phyloP scores from a whole-genome alignment of 2,329 filamentous ascomycete species.

The Fusarium heterosporum region DNA sequence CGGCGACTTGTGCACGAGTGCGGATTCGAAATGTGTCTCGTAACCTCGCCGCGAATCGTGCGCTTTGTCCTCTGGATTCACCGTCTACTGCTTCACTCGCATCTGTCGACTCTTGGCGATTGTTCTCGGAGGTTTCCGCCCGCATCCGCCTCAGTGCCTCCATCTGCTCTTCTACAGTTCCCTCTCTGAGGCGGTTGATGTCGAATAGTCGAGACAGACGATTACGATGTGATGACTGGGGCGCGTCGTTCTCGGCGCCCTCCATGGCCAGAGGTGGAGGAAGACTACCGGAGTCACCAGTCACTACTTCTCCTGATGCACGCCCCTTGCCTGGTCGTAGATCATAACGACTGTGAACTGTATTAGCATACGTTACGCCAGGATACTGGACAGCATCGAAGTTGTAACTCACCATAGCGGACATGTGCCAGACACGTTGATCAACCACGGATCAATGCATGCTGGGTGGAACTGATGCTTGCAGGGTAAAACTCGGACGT shows the following conservation, averaged over 20 bases:
- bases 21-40: constrained; percentile 66
- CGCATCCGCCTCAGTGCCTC: constrained; percentile 64
- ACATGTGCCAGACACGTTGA: constrained; percentile 77
- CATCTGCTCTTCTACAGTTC: constrained; percentile 72
- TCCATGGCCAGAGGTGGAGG: constrained; percentile 59
- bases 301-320: constrained; percentile 25
- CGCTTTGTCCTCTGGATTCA: constrained; percentile 55
- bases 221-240: constrained; percentile 53
- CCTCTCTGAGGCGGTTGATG: constrained; percentile 67
- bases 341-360: constrained; percentile 62
- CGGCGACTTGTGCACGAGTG: constrained; percentile 57
- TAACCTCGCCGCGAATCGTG: constrained; percentile 61
- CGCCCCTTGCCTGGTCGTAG: constrained; percentile 58
- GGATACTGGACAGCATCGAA: neutral
- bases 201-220: constrained; percentile 67
- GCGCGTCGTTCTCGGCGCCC: constrained; percentile 50
- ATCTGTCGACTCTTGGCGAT: constrained; percentile 30
- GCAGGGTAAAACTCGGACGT: constrained; percentile 75
- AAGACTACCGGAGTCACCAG: constrained; percentile 45
- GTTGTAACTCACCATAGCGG: constrained; percentile 70
- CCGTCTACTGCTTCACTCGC: constrained; percentile 41
- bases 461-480: constrained; percentile 75
- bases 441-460: constrained; percentile 76
- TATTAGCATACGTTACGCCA: constrained; percentile 34
- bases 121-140: constrained; percentile 42